Base-by-base conservation (phyloP, 345 rosid genomes). In the Trapa incisa region DNA sequence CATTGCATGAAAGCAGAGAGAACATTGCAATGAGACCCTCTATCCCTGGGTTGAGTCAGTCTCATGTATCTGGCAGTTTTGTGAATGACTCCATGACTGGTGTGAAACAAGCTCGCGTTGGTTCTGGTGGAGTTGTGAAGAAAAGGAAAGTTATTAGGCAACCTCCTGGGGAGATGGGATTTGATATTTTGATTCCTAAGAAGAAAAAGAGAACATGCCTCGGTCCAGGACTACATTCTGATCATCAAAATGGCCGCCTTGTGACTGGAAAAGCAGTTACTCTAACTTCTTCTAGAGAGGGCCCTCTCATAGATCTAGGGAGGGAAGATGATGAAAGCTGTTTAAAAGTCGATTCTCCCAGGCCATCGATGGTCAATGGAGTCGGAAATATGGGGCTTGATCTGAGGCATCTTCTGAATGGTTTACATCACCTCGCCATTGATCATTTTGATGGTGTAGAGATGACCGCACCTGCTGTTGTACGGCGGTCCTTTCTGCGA, bases 351-450 rank as follows among this genome's bases (percentile, higher is more conserved):
- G 72, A 58, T 73, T 60, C 74, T 50, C 65, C 36, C 33, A 80
- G 73, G 71, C 37, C 77, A 15, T 71, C 17, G 66, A 69, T 77
- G 33, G 47, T 62, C 60, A 47, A 47, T 65, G 70, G 69, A 60
- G 37, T 53, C 32, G 81, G 80, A 58, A 75, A 50, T 65, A 65
- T 64, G 65, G 87, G 82, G 68, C 61, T 67, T 35, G 87, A 82
- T 47, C 76, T 87, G 69, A 73, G 75, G 42, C 87, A 89, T 67
- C 68, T 89, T 61, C 77, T 95, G 79, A 74, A 69, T 69, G 86
- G 84, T 80, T 79, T 95, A 77, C 90, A 84, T 75, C 81, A 84
- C 60, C 82, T 95, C 70, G 96, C 97, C 42, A 77, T 87, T 37
- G 79, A 87, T 79, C 99, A 91, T 50, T 86, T 86, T 69, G 76